A percentile compares a stretch with the other conserved stretches of the same genome.
Conservation (phyloP, 192 early-diverging fungal species). For the Glomus cerebriforme region DNA sequence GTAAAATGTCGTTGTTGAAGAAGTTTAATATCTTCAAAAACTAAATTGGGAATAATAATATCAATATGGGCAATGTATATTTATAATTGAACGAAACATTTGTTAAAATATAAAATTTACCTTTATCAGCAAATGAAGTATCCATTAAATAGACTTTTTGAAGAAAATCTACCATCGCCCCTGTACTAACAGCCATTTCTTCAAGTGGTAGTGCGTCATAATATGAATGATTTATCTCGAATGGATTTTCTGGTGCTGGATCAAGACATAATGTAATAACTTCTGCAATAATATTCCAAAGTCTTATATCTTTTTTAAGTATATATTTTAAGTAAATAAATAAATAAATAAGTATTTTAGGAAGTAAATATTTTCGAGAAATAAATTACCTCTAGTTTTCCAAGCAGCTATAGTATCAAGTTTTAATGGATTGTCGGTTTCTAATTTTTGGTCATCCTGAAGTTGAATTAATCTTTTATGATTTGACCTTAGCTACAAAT, state of each 20-base stretch:
- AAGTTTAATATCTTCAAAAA: constrained; percentile 45
- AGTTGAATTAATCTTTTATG: constrained; percentile 56
- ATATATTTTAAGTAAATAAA: neutral
- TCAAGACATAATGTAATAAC: constrained; percentile 58
- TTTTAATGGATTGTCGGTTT: constrained; percentile 62
- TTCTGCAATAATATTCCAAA: constrained; percentile 72
- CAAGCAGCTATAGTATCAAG: constrained; percentile 67
- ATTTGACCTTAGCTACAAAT: constrained; percentile 55
- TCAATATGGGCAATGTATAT: neutral
- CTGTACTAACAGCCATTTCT: constrained; percentile 63
- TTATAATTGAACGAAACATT: neutral
- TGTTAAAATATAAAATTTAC: constrained; percentile 32
- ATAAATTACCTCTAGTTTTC: constrained; percentile 50
- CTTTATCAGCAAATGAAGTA: constrained; percentile 42
- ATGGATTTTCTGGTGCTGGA: constrained; percentile 66
- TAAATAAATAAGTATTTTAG: neutral
- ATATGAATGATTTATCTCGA: constrained; percentile 61
- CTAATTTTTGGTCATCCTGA: constrained; percentile 51
- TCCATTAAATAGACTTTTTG: constrained; percentile 58
- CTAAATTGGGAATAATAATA: constrained; percentile 20
- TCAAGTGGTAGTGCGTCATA: constrained; percentile 64
- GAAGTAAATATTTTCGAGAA: neutral
- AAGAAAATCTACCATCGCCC: constrained; percentile 69
- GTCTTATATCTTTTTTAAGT: constrained; percentile 48
- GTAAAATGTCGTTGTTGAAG: constrained; percentile 43